Evolutionary conservation across 1,139 yeast species (phyloP), one percentile per base, ranked within the genome.

Genomic region (Yamadazyma membranifaciens): DNA sequence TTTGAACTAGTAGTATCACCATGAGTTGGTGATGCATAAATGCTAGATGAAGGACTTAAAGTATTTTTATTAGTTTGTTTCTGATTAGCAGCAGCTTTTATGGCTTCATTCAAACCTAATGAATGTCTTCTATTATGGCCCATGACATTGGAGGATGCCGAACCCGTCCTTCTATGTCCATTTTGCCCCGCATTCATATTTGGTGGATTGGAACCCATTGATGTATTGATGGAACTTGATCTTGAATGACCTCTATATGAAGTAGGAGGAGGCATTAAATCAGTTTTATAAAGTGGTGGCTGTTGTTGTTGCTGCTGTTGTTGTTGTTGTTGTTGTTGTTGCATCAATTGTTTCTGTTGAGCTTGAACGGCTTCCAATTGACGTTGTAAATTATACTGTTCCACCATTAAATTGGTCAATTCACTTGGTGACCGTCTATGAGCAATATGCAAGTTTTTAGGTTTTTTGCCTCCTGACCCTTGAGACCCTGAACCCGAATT

Each of bases 51-150:
- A 39, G 75, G 72, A 37, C 76, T 63, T 40, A 66, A 57, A 2
- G 71, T 57, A 26, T 61, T 54, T 48, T 67, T 57, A 45, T 69
- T 71, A 25, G 61, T 60, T 62, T 88, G 96, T 38, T 89, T 91
- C 48, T 71, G 77, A 54, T 80, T 81, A 7, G 96, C 96, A 12
- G 98, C 98, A 4, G 98, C 98, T 52, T 85, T 83, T 54, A 87
- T 91, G n/a, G 98, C 98, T 62, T 92, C 98, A 44, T 84, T 84
- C 44, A 92, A 71, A 2, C 96, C 98, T 46, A 92, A 68, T 0
- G 97, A 89, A 58, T 92, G 98, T 62, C 98, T 80, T 66, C 98
- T 81, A 38, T 75, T 72, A 58, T 92, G 98, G 31, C 97, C 96
- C 42, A 63, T 53, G 33, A 47, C 47, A 22, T 54, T 43, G 28